A percentile compares a stretch with the other conserved stretches of the same genome.
phyloP scores from a whole-genome alignment of 306 rosid genomes.

The Vachellia pachyceras region DNA sequence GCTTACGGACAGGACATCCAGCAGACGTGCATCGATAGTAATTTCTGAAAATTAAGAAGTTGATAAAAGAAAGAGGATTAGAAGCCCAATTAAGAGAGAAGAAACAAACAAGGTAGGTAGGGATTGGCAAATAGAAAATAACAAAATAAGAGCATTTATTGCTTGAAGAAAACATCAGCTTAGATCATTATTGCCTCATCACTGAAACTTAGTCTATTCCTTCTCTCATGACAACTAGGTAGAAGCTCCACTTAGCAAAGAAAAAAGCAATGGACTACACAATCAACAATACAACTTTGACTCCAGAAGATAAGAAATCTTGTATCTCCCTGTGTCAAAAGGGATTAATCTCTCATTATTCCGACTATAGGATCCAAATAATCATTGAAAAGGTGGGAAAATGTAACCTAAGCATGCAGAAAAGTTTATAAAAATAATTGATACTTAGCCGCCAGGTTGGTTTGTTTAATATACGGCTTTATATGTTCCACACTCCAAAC shows the following conservation, averaged over 20 bases:
- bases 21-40: conserved; percentile 83
- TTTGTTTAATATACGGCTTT: neutral
- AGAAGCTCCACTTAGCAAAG: too few relatives aligned
- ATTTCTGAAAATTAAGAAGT: conserved; percentile 51
- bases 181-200: conserved; percentile 25
- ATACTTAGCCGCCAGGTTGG: neutral
- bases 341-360: conserved; percentile 16
- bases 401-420: conserved; percentile 20
- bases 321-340: conserved; percentile 29
- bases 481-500: neutral
- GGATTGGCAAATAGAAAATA: neutral
- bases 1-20: conserved; percentile 79
- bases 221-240: conserved; percentile 3
- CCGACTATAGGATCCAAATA: conserved; percentile 1
- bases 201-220: neutral
- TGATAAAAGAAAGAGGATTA: neutral
- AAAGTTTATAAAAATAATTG: neutral
- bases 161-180: too few relatives aligned
- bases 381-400: conserved; percentile 20
- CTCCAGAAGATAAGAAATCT: conserved; percentile 19
- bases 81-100: neutral
- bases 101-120: neutral
- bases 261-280: conserved; percentile 20
- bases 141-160: neutral
- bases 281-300: conserved; percentile 22